phyloP scores from a whole-genome alignment of 768 basidiomycete genomes.

The Leccinum disarticulatum region DNA sequence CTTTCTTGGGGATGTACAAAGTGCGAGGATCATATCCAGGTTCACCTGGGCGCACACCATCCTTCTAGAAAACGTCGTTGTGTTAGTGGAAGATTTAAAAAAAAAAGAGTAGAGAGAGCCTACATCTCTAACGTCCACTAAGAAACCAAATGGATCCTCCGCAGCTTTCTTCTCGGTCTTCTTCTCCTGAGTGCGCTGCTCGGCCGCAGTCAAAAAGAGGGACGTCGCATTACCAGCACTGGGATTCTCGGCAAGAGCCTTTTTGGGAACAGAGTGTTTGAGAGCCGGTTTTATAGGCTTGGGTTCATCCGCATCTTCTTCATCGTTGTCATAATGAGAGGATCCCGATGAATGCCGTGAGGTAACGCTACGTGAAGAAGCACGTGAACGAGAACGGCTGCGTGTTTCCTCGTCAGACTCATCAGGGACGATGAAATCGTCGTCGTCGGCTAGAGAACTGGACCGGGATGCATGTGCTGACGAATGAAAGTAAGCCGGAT shows the following conservation, averaged over 20 bases:
- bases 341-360: constrained; percentile 37
- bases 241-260: constrained; percentile 27
- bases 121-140: constrained; percentile 72
- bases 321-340: constrained; percentile 40
- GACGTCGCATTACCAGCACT: constrained; percentile 33
- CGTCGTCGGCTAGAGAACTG: constrained; percentile 55
- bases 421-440: constrained; percentile 69
- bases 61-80: constrained; percentile 53
- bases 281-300: constrained; percentile 39
- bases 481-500: constrained; percentile 8
- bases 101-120: constrained; percentile 16
- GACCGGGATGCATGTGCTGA: constrained; percentile 42
- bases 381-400: constrained; percentile 50
- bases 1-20: constrained; percentile 69
- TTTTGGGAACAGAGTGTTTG: constrained; percentile 35
- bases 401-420: constrained; percentile 58
- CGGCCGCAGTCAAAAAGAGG: constrained; percentile 80
- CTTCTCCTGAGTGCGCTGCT: constrained; percentile 68
- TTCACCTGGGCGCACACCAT: constrained; percentile 73
- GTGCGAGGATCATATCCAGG: constrained; percentile 91
- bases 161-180: constrained; percentile 80
- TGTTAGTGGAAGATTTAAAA: background rate
- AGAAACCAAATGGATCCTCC: constrained; percentile 77
- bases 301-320: constrained; percentile 32
- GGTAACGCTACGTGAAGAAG: constrained; percentile 41